Conservation (phyloP, 306 rosid genomes). For the Astragalus membranaceus region DNA sequence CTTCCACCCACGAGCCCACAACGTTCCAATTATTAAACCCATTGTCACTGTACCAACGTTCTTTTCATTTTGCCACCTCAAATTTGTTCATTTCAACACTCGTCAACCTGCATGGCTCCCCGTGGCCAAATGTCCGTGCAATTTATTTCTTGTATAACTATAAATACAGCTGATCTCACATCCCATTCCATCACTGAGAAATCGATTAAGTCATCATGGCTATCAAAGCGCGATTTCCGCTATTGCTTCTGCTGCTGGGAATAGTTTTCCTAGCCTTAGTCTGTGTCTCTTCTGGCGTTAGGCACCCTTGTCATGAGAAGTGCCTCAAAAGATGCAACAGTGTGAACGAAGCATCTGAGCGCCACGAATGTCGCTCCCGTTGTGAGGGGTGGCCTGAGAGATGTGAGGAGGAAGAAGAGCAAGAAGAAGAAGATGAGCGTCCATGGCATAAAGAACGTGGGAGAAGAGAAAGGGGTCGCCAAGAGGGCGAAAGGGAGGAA, state of each 20-base stretch:
- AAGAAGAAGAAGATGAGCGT: neutral
- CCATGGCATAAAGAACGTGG: neutral
- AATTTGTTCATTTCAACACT: slow-evolving; percentile 23
- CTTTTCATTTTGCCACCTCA: neutral
- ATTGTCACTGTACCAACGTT: neutral
- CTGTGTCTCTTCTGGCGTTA: neutral
- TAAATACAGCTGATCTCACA: neutral
- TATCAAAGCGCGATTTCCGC: slow-evolving; percentile 6
- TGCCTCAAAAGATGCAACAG: neutral
- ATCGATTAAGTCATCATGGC: neutral
- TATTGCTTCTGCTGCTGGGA: slow-evolving; percentile 20
- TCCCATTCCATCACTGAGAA: neutral
- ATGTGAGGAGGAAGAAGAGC: neutral
- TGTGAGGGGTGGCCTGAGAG: neutral
- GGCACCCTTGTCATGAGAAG: neutral
- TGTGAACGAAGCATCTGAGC: neutral
- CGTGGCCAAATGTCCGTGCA: neutral
- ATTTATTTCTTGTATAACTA: neutral
- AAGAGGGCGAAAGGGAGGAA: slow-evolving; percentile 1
- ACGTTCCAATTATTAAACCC: neutral
- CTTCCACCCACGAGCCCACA: neutral
- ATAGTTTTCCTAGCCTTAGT: slow-evolving; percentile 17
- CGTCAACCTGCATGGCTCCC: slow-evolving; percentile 25
- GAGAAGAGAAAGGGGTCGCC: neutral
- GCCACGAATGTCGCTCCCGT: neutral